Evolutionary conservation across 768 basidiomycete species (phyloP).

Genomic region (Clavaria fumosa): DNA sequence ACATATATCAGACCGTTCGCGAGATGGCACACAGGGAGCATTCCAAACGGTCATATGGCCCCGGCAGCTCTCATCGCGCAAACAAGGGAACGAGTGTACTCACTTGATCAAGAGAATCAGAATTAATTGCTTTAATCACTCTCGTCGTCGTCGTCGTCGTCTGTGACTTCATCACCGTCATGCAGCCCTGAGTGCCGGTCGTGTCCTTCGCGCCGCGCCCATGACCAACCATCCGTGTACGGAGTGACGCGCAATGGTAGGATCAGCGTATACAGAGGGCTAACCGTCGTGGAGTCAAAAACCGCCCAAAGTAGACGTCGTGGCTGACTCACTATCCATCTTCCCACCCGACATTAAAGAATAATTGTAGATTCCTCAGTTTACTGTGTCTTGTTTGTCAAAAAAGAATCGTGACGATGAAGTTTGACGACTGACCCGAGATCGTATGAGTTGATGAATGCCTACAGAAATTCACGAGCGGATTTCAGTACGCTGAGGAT

Average conservation of each 20-base stretch:
- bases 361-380: conserved; percentile 57
- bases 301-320: neutral
- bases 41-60: conserved; percentile 72
- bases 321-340: conserved; percentile 58
- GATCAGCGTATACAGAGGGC: conserved; percentile 65
- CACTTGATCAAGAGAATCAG: neutral
- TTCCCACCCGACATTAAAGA: conserved; percentile 77
- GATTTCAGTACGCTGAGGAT: neutral
- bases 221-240: conserved; percentile 69
- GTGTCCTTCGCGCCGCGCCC: conserved; percentile 58
- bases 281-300: conserved; percentile 16
- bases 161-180: conserved; percentile 79
- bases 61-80: conserved; percentile 56
- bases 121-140: conserved; percentile 3
- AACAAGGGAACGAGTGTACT: conserved; percentile 8
- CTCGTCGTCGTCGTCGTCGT: conserved; percentile 50
- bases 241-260: conserved; percentile 69
- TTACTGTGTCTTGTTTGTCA: conserved; percentile 20
- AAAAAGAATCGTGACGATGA: neutral
- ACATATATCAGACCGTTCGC: conserved; percentile 45
- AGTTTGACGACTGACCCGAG: conserved; percentile 40
- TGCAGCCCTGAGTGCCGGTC: conserved; percentile 44
- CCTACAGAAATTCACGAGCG: conserved; percentile 22
- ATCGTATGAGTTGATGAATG: conserved; percentile 85
- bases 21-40: conserved; percentile 14